Base-by-base conservation (phyloP, 108 stramenopile genomes). In the Schizochytrium sp. region DNA sequence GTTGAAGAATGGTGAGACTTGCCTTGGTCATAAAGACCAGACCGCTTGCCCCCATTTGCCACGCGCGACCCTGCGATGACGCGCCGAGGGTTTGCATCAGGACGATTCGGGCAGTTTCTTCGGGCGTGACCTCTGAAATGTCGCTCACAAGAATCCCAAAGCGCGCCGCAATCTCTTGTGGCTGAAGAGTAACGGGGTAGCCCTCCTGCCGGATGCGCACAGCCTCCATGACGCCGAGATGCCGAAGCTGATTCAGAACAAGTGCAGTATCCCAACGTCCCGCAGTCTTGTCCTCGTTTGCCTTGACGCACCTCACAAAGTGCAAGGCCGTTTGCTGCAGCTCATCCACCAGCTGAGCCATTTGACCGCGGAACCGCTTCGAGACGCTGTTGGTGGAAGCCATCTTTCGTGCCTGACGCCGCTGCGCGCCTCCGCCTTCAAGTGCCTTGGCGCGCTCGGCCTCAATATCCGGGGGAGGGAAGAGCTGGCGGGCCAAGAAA, bases 321-420 rank as follows among this genome's bases (percentile, higher is more conserved):
- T 88, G 88, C 28, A 83, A 23, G 19, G 19, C 6, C 5, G 97
- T 97, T 44, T 88, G 60, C 28, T 93, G 89, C 47, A 94, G 91
- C 43, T 87, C 93, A 58, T 60, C 89, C 53, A 93, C 69, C 41
- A 94, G 93, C 14, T 90, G 83, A n/a, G 83, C 69, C 87, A 94
- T 93, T 44, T 92, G 92, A 23, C 76, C 3, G 51, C 76, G 51
- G 23, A 83, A 53, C 0, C 5, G 76, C 19, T 18, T 53, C 25
- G 48, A 53, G 19, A 83, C 76, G 28, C 76, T 83, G 6, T 83
- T 47, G 48, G 28, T 83, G 10, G 76, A 47, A 14, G 76, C 76
- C 45, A 83, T 83, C 28, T 83, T 83, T 12, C 51, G 45, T 34
- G 48, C 76, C 45, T 53, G 48, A 6, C 76, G 6, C n/a, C 48